These are phyloP conservation scores for Teratosphaeriaceae sp. DNA, from an alignment of 2,329 filamentous ascomycete species.

Conservation along the genomic window DNA sequence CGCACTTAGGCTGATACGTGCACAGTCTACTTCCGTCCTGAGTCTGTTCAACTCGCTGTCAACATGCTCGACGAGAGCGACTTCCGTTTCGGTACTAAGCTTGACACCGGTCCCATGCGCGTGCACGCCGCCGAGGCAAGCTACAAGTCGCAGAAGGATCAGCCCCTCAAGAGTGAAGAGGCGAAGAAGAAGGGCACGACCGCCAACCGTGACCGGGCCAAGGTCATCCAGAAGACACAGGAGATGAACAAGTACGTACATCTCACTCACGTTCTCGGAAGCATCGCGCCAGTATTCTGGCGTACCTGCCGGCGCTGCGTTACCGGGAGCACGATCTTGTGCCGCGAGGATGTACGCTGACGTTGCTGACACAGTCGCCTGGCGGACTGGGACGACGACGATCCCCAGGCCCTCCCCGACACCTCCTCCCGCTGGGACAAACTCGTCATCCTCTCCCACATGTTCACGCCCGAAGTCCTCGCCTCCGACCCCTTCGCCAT, in stretches of 20 bases:
- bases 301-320: too few relatives aligned
- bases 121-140: slow-evolving; percentile 82
- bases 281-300: too few relatives aligned
- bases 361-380: slow-evolving; percentile 57
- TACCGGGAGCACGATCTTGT: too few relatives aligned
- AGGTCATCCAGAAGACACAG: slow-evolving; percentile 85
- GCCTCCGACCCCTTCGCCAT: slow-evolving; percentile 77
- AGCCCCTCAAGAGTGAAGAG: slow-evolving; percentile 20
- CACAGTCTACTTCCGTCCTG: slow-evolving; percentile 84
- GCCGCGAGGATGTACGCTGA: too few relatives aligned
- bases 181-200: slow-evolving; percentile 38
- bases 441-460: slow-evolving; percentile 79
- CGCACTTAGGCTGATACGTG: neutral
- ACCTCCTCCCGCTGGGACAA: slow-evolving; percentile 62
- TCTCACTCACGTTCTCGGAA: neutral
- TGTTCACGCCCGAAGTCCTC: slow-evolving; percentile 83
- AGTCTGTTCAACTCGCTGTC: slow-evolving; percentile 82
- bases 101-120: slow-evolving; percentile 57
- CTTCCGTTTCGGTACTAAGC: slow-evolving; percentile 60
- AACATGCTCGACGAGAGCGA: slow-evolving; percentile 74
- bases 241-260: slow-evolving; percentile 61
- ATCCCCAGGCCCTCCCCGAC: slow-evolving; percentile 51
- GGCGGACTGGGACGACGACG: slow-evolving; percentile 90
- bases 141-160: slow-evolving; percentile 82
- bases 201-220: slow-evolving; percentile 55